Conservation (phyloP, 2,329 filamentous ascomycete species). For the Lachnellula cervina region DNA sequence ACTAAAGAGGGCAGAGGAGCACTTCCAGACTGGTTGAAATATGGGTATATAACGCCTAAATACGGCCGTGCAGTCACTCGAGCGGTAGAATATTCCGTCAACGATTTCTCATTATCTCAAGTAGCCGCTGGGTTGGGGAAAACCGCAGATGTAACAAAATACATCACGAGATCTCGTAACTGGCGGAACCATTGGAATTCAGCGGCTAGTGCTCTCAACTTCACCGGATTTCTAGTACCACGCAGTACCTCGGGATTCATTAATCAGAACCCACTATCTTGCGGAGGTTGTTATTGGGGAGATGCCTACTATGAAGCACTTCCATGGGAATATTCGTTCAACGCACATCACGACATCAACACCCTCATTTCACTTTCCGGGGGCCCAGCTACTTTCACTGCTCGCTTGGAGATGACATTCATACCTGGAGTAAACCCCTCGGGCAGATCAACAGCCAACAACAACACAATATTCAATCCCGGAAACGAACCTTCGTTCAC, state of each 20-base stretch:
- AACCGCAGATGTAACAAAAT: conserved; percentile 54
- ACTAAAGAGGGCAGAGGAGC: conserved; percentile 66
- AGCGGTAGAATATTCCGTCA: conserved; percentile 62
- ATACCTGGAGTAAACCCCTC: conserved; percentile 37
- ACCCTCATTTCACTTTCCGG: conserved; percentile 43
- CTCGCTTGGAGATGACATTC: conserved; percentile 48
- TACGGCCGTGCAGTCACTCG: conserved; percentile 59
- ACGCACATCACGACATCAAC: conserved; percentile 52
- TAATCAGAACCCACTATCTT: conserved; percentile 41
- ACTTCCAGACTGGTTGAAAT: conserved; percentile 60
- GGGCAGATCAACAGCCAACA: conserved; percentile 53
- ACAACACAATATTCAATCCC: conserved; percentile 57
- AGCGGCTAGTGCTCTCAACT: conserved; percentile 50
- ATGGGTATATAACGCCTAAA: conserved; percentile 60
- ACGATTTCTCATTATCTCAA: conserved; percentile 64
- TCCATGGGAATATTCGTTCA: conserved; percentile 52
- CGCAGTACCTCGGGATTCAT: conserved; percentile 44
- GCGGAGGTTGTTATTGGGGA: conserved; percentile 51
- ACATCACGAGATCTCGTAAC: conserved; percentile 59
- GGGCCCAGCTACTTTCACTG: conserved; percentile 42
- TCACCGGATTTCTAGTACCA: conserved; percentile 63
- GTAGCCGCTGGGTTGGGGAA: conserved; percentile 56
- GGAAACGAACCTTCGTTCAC: conserved; percentile 43
- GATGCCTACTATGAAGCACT: conserved; percentile 47
- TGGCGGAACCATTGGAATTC: conserved; percentile 71